Percentiles rank a stretch among this genome's conserved stretches.
Conservation (phyloP, 2,329 filamentous ascomycete genomes). For the Ophiostoma populinum region DNA sequence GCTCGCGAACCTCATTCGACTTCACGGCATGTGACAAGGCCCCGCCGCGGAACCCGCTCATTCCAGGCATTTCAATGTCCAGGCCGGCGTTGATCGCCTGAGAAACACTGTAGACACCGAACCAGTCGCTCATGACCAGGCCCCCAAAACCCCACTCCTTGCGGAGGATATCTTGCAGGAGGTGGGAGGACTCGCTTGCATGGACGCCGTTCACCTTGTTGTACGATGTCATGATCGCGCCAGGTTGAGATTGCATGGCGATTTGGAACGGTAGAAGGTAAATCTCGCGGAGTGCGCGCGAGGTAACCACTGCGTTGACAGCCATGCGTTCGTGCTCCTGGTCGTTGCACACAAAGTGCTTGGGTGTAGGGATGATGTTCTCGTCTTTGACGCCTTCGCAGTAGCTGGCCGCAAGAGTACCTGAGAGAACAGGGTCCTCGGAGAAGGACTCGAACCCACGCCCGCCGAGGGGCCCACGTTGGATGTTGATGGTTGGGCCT, state of each 20-base stretch:
- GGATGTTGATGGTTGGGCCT: conserved; percentile 35
- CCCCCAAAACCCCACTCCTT: conserved; percentile 23
- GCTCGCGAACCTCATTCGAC: conserved; percentile 12
- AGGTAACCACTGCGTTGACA: conserved; percentile 20
- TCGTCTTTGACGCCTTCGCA: conserved; percentile 20
- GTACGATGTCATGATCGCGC: conserved; percentile 22
- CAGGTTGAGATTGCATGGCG: conserved; percentile 12
- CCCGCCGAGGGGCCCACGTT: conserved; percentile 22
- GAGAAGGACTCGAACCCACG: conserved; percentile 23
- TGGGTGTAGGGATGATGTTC: conserved; percentile 21
- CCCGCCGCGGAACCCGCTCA: conserved; percentile 14
- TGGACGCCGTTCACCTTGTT: conserved; percentile 24
- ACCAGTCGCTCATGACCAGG: conserved; percentile 24
- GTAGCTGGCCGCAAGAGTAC: conserved; percentile 18
- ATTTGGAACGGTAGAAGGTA: conserved; percentile 23
- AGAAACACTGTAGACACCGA: conserved; percentile 14
- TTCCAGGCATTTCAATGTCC: conserved; percentile 18
- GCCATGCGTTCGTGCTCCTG: conserved; percentile 21
- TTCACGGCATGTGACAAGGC: conserved; percentile 4
- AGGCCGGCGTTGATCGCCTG: conserved; percentile 13
- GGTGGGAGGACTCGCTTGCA: conserved; percentile 19
- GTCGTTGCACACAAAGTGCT: conserved; percentile 25
- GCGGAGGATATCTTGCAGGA: conserved; percentile 20
- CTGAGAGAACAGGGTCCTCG: conserved; percentile 23
- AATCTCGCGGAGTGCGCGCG: conserved; percentile 23